phyloP scores from a whole-genome alignment of 805 yeast genomes.

The Ascoidea asiatica region DNA sequence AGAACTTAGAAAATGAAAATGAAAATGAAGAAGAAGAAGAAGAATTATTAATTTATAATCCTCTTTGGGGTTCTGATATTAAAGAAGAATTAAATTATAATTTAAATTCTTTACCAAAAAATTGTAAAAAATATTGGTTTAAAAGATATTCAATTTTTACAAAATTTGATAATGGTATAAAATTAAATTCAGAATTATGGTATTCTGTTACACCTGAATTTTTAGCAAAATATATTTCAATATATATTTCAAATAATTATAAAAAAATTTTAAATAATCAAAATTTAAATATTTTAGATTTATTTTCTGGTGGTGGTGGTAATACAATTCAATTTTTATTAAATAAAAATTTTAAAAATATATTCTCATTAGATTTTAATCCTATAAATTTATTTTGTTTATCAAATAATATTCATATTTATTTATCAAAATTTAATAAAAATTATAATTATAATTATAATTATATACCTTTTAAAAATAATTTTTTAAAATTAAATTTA shows the following conservation, averaged over 20 bases:
- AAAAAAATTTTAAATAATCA: constrained; percentile 33
- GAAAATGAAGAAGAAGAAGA: no score
- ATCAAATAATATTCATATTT: constrained; percentile 48
- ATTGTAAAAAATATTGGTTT: constrained; percentile 43
- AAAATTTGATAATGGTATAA: constrained; percentile 52
- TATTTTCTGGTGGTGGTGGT: constrained; percentile 85
- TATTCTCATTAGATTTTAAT: constrained; percentile 52
- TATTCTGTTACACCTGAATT: constrained; percentile 84
- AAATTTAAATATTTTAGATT: constrained; percentile 31
- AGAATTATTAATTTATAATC: no score
- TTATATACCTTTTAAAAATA: no score
- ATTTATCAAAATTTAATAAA: constrained; percentile 22
- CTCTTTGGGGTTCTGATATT: no score
- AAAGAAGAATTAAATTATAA: no score
- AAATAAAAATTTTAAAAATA: constrained; percentile 41
- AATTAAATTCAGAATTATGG: constrained; percentile 66
- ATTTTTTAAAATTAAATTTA: constrained; percentile 22
- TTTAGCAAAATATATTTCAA: constrained; percentile 25
- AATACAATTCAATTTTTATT: constrained; percentile 69
- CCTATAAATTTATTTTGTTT: constrained; percentile 53
- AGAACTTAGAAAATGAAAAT: no score
- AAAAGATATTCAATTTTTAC: constrained; percentile 49
- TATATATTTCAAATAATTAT: constrained; percentile 24
- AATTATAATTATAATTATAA: background rate
- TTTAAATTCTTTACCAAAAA: constrained; percentile 24